Evolutionary conservation across 441 rosid species (phyloP).

Genomic region (Pelargonium cotyledonis): DNA sequence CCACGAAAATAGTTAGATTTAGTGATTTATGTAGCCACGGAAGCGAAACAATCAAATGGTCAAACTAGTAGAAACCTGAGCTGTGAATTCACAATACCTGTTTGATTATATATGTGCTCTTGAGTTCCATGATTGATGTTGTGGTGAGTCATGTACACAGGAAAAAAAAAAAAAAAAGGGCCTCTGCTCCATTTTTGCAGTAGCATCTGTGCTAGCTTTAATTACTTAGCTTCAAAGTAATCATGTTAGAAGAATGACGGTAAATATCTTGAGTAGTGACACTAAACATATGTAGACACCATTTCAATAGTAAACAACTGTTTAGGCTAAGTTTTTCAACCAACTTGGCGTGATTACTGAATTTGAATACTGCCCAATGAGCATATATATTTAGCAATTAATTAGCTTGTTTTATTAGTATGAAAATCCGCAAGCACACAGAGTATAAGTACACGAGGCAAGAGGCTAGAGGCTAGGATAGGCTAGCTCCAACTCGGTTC

Average conservation of each 20-base stretch:
- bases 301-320: neutral
- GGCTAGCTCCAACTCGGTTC: neutral
- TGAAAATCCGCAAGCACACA: neutral
- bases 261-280: slow-evolving; percentile 1
- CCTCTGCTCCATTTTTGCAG: neutral
- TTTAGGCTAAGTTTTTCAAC: neutral
- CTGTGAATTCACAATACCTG: too few species aligned
- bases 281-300: slow-evolving; percentile 1
- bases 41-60: neutral
- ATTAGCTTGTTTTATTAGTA: neutral
- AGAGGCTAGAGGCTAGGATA: slow-evolving; percentile 4
- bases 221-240: slow-evolving; percentile 6
- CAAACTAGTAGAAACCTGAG: neutral
- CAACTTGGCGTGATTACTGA: slow-evolving; percentile 2
- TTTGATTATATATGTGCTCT: neutral
- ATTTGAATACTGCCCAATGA: neutral
- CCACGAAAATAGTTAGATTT: neutral
- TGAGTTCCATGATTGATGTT: neutral
- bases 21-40: neutral
- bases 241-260: neutral
- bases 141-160: slow-evolving; percentile 1
- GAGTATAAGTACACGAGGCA: neutral
- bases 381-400: neutral
- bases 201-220: slow-evolving; percentile 1
- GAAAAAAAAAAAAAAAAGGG: neutral